Evolutionary conservation across 306 rosid genomes (phyloP).

Genomic region (Carpinus viminea): DNA sequence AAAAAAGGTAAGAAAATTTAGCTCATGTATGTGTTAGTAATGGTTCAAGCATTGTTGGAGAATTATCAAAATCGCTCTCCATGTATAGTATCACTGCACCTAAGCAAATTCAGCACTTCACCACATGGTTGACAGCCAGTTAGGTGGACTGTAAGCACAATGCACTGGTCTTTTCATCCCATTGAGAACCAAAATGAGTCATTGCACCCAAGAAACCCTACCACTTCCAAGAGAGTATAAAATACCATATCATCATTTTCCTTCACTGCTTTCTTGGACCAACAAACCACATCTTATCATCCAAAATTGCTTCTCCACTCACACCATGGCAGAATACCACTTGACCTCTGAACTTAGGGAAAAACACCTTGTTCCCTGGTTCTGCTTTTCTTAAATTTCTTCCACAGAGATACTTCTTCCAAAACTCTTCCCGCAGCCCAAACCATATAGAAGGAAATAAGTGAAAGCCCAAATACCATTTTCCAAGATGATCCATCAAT

Average conservation of each 20-base stretch:
- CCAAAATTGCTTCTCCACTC: neutral
- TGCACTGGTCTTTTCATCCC: neutral
- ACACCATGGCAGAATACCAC: neutral
- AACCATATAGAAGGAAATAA: neutral
- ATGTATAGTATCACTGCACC: neutral
- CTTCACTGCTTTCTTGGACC: neutral
- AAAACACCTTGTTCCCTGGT: neutral
- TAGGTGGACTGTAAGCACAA: neutral
- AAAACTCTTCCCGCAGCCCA: neutral
- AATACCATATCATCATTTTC: neutral
- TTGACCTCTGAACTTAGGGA: neutral
- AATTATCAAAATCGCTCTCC: neutral
- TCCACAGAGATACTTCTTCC: neutral
- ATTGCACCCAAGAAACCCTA: neutral
- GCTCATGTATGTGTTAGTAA: neutral
- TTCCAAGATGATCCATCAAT: neutral
- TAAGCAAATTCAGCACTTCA: neutral
- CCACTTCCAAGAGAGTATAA: neutral
- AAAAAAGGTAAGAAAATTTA: neutral
- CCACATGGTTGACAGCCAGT: neutral
- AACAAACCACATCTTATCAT: neutral
- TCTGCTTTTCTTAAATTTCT: neutral
- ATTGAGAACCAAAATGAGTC: neutral
- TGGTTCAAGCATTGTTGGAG: neutral
- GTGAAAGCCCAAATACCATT: neutral